Evolutionary conservation across 2,329 filamentous ascomycete genomes (phyloP).

Genomic region (Cladobotryum protrusum): DNA sequence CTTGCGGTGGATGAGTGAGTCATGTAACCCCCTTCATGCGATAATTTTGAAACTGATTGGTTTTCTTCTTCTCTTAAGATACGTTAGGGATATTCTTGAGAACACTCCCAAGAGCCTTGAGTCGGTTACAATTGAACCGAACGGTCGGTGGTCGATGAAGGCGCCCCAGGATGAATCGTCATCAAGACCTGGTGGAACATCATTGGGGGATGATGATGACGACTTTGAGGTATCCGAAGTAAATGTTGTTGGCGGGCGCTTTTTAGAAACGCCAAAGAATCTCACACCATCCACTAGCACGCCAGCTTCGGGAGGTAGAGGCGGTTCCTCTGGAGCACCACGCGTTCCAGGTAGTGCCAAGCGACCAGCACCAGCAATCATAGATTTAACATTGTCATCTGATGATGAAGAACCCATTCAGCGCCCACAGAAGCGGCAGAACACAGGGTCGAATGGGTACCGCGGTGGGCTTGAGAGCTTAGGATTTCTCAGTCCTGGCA

Average conservation of each 20-base stretch:
- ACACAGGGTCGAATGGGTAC: constrained; percentile 21
- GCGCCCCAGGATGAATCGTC: constrained; percentile 26
- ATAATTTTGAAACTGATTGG: neutral
- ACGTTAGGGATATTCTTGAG: constrained; percentile 79
- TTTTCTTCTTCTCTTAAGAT: constrained; percentile 40
- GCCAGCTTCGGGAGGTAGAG: constrained; percentile 30
- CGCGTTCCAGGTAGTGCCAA: constrained; percentile 38
- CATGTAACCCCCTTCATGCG: neutral
- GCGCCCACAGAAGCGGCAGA: constrained; percentile 44
- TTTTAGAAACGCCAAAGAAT: constrained; percentile 32
- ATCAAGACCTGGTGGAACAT: constrained; percentile 21
- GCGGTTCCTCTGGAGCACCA: constrained; percentile 30
- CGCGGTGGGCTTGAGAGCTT: constrained; percentile 9
- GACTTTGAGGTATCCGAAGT: constrained; percentile 45
- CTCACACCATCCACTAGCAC: constrained; percentile 31
- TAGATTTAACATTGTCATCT: constrained; percentile 52
- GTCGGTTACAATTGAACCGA: constrained; percentile 83
- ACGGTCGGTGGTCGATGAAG: constrained; percentile 64
- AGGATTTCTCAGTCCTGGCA: constrained; percentile 7
- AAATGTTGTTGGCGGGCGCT: constrained; percentile 27
- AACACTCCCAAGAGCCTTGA: constrained; percentile 66
- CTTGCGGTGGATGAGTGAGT: constrained; percentile 81
- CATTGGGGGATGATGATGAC: constrained; percentile 35
- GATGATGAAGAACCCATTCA: constrained; percentile 46
- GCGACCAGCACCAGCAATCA: constrained; percentile 46